Conservation (phyloP, 768 basidiomycete species). For the Lentinula edodes region DNA sequence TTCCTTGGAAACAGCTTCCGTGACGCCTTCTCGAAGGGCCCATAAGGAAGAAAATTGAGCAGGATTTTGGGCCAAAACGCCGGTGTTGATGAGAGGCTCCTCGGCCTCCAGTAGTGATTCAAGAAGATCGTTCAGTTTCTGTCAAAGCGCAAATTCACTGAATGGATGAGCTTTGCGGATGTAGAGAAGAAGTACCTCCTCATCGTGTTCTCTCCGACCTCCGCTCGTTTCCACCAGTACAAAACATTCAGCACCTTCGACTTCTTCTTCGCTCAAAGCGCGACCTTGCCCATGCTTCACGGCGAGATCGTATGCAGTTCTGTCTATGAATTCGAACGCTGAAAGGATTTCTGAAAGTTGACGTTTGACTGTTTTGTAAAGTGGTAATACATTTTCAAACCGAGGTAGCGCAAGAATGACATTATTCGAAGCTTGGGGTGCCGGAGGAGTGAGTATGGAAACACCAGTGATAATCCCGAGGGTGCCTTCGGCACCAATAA, state of each 20-base stretch:
- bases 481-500: slow-evolving; percentile 96
- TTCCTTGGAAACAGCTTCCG: slow-evolving; percentile 89
- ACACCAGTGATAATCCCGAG: slow-evolving; percentile 93
- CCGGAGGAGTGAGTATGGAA: slow-evolving; percentile 86
- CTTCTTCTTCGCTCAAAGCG: slow-evolving; percentile 67
- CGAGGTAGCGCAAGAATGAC: slow-evolving; percentile 85
- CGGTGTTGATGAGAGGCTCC: slow-evolving; percentile 76
- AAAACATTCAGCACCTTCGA: slow-evolving; percentile 79
- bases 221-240: slow-evolving; percentile 94
- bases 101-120: slow-evolving; percentile 74
- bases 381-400: slow-evolving; percentile 81
- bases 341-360: slow-evolving; percentile 93
- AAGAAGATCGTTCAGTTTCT: slow-evolving; percentile 85
- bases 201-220: slow-evolving; percentile 87
- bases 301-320: slow-evolving; percentile 78
- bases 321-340: slow-evolving; percentile 95
- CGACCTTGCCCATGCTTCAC: slow-evolving; percentile 79
- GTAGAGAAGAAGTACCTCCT: slow-evolving; percentile 54
- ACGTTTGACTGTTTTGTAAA: slow-evolving; percentile 76
- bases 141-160: neutral
- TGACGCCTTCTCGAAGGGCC: slow-evolving; percentile 86
- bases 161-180: neutral
- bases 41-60: slow-evolving; percentile 87
- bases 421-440: slow-evolving; percentile 82
- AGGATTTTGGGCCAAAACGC: slow-evolving; percentile 87